Evolutionary conservation across 768 basidiomycete species (phyloP), one percentile per base, ranked within the genome.

Genomic region (Astraeus odoratus): DNA sequence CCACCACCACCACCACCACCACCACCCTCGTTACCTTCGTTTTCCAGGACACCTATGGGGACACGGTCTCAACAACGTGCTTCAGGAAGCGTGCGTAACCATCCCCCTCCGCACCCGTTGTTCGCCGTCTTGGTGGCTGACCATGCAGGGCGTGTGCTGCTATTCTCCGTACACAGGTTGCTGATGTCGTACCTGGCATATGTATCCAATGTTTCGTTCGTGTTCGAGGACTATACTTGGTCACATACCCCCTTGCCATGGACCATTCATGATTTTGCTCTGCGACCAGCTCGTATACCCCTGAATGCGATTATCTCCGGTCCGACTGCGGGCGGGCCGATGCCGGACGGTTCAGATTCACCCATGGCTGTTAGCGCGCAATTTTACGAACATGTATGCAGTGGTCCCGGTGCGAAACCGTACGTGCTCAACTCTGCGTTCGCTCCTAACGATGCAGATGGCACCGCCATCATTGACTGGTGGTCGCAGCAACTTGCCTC

Each of bases 201-300:
- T 38, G 54, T 58, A 29, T 56, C 75, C 9, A 71, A 76, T 48
- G 63, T 78, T 12, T 73, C 76, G 1, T 81, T 72, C 45, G 79
- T 82, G 1, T 83, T 82, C 46, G 76, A 80, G 47, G 78, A 80
- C 53, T 80, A 79, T 46, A 69, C 68, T 27, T 81, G 78, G 78
- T 79, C 80, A 0, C 75, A 72, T 39, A 50, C 65, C 0, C 73
- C 78, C 3, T 58, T 77, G 24, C 73, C 73, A 3, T 80, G 76
- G 57, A 75, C 76, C 2, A 42, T 79, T 1, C 77, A 80, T 48
- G 76, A 74, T 49, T 70, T 76, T 44, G 65, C 73, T 0, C 64
- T 80, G 43, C 70, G 78, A 18, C 72, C 76, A 4, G 65, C 72
- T 1, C 65, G 67, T 4, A 67, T 80, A 37, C 81, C 81, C 0